Conservation (phyloP, 1,284 basidiomycete genomes). For the Vanrija pseudolonga region DNA sequence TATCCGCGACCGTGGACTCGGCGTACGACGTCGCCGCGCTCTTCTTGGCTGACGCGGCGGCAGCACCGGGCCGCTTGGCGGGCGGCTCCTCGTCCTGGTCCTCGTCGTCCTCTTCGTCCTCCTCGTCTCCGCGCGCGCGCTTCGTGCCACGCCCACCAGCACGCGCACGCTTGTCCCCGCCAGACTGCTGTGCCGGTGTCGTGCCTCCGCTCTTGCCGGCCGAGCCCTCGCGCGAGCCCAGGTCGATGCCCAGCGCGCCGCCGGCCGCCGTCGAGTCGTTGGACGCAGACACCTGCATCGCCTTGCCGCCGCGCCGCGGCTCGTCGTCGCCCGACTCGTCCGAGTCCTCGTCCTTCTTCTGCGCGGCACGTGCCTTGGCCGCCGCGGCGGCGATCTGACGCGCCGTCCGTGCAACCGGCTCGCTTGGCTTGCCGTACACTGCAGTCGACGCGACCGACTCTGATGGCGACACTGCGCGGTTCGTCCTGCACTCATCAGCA, state of each 20-base stretch:
- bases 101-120: slow-evolving; percentile 37
- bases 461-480: slow-evolving; percentile 39
- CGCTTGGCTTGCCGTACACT: slow-evolving; percentile 30
- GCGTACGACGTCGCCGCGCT: slow-evolving; percentile 2
- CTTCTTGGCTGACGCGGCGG: slow-evolving; percentile 10
- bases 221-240: slow-evolving; percentile 14
- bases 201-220: slow-evolving; percentile 8
- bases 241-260: slow-evolving; percentile 18
- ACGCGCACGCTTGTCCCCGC: slow-evolving; percentile 7
- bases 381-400: slow-evolving; percentile 46
- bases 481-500: slow-evolving; percentile 15
- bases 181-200: neutral
- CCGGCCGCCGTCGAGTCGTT: slow-evolving; percentile 23
- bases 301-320: slow-evolving; percentile 6
- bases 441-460: slow-evolving; percentile 41
- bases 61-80: slow-evolving; percentile 15
- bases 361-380: slow-evolving; percentile 27
- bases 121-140: slow-evolving; percentile 27
- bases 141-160: slow-evolving; percentile 18
- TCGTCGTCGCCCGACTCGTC: slow-evolving; percentile 31
- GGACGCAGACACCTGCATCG: slow-evolving; percentile 23
- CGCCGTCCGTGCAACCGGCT: slow-evolving; percentile 35
- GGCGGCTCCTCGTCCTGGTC: slow-evolving; percentile 24
- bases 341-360: slow-evolving; percentile 24
- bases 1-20: slow-evolving; percentile 53